These are phyloP conservation scores for button mushroom (Agaricus bisporus) DNA, from an alignment of 768 basidiomycete genomes.

Conservation along the genomic window DNA sequence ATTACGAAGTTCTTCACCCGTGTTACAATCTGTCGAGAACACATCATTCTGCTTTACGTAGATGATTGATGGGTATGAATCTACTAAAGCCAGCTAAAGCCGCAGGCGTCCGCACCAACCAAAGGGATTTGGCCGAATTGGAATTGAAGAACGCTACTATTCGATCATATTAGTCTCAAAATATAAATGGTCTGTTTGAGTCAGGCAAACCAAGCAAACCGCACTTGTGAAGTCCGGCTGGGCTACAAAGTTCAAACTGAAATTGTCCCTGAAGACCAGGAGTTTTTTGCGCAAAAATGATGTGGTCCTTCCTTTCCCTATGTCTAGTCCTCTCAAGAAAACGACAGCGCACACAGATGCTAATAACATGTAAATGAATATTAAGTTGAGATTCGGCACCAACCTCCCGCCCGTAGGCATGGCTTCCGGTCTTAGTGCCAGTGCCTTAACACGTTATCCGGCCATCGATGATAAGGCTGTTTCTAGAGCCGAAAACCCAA, in stretches of 20 bases:
- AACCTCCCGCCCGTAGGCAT: slow-evolving; percentile 36
- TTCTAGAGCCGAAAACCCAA: slow-evolving; percentile 57
- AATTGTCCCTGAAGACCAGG: slow-evolving; percentile 60
- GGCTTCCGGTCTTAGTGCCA: slow-evolving; percentile 4
- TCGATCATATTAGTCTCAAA: slow-evolving; percentile 4
- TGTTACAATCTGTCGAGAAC: slow-evolving; percentile 41
- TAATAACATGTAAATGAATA: slow-evolving; percentile 60
- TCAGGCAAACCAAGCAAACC: slow-evolving; percentile 19
- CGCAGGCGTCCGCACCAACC: slow-evolving; percentile 77
- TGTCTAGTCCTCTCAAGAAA: no score
- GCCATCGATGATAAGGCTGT: slow-evolving; percentile 71
- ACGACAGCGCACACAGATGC: slow-evolving; percentile 46
- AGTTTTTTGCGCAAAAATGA: no score
- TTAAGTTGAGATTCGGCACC: slow-evolving; percentile 51
- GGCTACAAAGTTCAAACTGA: slow-evolving; percentile 18
- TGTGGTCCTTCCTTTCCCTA: no score
- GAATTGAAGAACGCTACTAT: slow-evolving; percentile 73
- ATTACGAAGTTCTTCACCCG: slow-evolving; percentile 75
- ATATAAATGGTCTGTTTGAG: slow-evolving; percentile 3
- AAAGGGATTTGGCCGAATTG: slow-evolving; percentile 81
- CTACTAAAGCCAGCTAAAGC: slow-evolving; percentile 59
- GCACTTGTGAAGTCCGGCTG: slow-evolving; percentile 38
- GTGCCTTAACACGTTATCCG: slow-evolving; percentile 40
- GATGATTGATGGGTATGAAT: slow-evolving; percentile 17
- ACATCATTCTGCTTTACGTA: slow-evolving; percentile 8